Evolutionary conservation across 768 basidiomycete species (phyloP).

Genomic region (Tylopilus rubrobrunneus): DNA sequence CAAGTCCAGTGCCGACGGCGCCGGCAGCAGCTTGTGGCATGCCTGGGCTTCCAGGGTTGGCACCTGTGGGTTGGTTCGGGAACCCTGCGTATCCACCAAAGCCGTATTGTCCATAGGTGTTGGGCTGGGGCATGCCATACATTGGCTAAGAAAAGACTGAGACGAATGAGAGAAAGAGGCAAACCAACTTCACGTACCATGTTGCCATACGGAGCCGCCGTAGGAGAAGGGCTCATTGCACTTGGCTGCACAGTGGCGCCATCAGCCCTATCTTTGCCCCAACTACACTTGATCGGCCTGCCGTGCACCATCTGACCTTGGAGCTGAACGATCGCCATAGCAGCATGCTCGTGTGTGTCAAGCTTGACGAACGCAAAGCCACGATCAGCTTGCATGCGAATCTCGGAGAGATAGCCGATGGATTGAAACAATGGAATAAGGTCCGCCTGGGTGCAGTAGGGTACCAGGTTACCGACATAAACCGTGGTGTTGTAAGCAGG

Average conservation of each 20-base stretch:
- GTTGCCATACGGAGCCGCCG: slow-evolving; percentile 66
- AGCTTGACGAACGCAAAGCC: slow-evolving; percentile 99
- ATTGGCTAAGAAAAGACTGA: slow-evolving; percentile 52
- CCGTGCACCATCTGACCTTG: slow-evolving; percentile 98
- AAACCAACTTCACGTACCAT: slow-evolving; percentile 47
- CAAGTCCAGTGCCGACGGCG: slow-evolving; percentile 51
- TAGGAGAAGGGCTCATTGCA: slow-evolving; percentile 59
- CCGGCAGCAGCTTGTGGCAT: slow-evolving; percentile 57
- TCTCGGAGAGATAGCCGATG: slow-evolving; percentile 97
- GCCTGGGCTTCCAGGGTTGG: slow-evolving; percentile 38
- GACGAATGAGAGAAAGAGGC: not conserved
- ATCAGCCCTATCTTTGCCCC: slow-evolving; percentile 94
- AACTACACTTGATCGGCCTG: slow-evolving; percentile 95
- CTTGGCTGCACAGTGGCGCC: slow-evolving; percentile 51
- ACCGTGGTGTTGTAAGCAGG: slow-evolving; percentile 94
- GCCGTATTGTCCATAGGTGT: slow-evolving; percentile 68
- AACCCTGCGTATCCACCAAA: slow-evolving; percentile 74
- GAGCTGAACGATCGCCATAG: slow-evolving; percentile 95
- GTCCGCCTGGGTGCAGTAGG: slow-evolving; percentile 95
- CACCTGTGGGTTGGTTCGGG: slow-evolving; percentile 54
- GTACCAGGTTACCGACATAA: slow-evolving; percentile 98
- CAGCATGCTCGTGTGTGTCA: slow-evolving; percentile 97
- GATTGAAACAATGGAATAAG: slow-evolving; percentile 97
- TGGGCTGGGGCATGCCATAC: slow-evolving; percentile 87
- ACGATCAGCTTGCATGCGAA: slow-evolving; percentile 98